phyloP scores from a whole-genome alignment of 2,329 filamentous ascomycete genomes.

The Tolypocladium cylindrosporum region DNA sequence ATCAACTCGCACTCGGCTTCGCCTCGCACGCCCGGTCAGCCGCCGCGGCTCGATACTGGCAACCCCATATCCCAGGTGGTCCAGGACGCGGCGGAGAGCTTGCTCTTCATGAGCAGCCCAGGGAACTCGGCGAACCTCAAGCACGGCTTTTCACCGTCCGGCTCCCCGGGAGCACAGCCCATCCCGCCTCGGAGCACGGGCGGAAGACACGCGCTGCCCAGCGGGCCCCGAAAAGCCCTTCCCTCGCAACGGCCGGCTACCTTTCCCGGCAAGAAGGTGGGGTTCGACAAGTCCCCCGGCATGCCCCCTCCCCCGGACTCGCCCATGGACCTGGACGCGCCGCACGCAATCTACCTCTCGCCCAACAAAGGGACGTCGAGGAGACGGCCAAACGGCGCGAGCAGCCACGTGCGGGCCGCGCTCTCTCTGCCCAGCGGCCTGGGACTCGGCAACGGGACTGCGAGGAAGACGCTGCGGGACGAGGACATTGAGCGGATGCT shows the following conservation, averaged over 20 bases:
- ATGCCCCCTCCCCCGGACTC: conserved; percentile 23
- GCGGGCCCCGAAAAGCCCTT: conserved; percentile 40
- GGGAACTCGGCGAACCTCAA: conserved; percentile 58
- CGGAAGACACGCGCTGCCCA: conserved; percentile 31
- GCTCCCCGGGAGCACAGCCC: conserved; percentile 21
- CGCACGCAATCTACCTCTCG: conserved; percentile 16
- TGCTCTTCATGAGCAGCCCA: conserved; percentile 74
- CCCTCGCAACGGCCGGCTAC: conserved; percentile 35
- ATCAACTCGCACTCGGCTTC: conserved; percentile 38
- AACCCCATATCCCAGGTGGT: conserved; percentile 42
- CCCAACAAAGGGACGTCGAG: conserved; percentile 28
- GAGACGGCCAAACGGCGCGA: conserved; percentile 30
- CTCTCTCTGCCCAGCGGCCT: conserved; percentile 42
- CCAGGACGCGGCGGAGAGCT: conserved; percentile 70
- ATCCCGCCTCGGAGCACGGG: conserved; percentile 7
- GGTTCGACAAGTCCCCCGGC: conserved; percentile 36
- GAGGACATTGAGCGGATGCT: conserved; percentile 51
- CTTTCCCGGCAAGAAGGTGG: conserved; percentile 33
- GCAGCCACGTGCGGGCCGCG: conserved; percentile 24
- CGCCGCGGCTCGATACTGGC: conserved; percentile 17
- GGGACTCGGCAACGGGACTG: conserved; percentile 26
- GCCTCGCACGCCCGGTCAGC: conserved; percentile 31
- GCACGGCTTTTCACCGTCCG: conserved; percentile 37
- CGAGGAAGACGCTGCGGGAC: conserved; percentile 32
- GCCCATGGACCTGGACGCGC: conserved; percentile 37